These are phyloP conservation scores for Fistulinella cinereoalba DNA, from an alignment of 1,284 basidiomycete species.

Conservation along the genomic window DNA sequence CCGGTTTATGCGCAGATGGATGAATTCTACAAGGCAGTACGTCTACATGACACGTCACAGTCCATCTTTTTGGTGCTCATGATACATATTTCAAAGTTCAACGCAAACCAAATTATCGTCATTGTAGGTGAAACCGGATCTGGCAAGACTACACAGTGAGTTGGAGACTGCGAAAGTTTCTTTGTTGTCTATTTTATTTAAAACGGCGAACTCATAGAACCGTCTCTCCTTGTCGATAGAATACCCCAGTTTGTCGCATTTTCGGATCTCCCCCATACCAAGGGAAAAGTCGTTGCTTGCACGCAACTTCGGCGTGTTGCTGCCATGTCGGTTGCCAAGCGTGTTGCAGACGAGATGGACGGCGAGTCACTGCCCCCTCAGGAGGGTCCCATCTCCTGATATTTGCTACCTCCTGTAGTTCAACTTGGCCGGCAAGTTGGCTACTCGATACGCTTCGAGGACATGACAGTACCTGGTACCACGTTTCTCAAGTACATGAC, in stretches of 20 bases:
- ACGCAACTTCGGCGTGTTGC: slow-evolving; percentile 97
- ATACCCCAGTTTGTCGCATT: slow-evolving; percentile 97
- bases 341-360: slow-evolving; percentile 99
- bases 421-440: slow-evolving; percentile 92
- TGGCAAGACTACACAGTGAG: slow-evolving; percentile 96
- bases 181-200: slow-evolving; percentile 20
- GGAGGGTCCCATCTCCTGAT: slow-evolving; percentile 3
- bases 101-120: slow-evolving; percentile 84
- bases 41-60: slow-evolving; percentile 30
- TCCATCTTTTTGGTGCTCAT: slow-evolving; percentile 8
- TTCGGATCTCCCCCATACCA: slow-evolving; percentile 87
- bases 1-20: slow-evolving; percentile 95
- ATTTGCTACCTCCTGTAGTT: slow-evolving; percentile 45
- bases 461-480: slow-evolving; percentile 88
- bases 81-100: slow-evolving; percentile 62
- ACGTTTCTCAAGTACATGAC: slow-evolving; percentile 99
- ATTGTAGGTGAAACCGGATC: slow-evolving; percentile 99
- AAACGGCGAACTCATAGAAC: slow-evolving; percentile 21
- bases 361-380: slow-evolving; percentile 49
- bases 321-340: slow-evolving; percentile 97
- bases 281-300: slow-evolving; percentile 91
- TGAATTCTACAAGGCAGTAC: slow-evolving; percentile 82
- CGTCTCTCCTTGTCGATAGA: slow-evolving; percentile 38
- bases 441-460: slow-evolving; percentile 98
- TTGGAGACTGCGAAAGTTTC: slow-evolving; percentile 21